These are phyloP conservation scores for Carex scoparia DNA, from an alignment of 176 grass and related monocot species.

Conservation along the genomic window DNA sequence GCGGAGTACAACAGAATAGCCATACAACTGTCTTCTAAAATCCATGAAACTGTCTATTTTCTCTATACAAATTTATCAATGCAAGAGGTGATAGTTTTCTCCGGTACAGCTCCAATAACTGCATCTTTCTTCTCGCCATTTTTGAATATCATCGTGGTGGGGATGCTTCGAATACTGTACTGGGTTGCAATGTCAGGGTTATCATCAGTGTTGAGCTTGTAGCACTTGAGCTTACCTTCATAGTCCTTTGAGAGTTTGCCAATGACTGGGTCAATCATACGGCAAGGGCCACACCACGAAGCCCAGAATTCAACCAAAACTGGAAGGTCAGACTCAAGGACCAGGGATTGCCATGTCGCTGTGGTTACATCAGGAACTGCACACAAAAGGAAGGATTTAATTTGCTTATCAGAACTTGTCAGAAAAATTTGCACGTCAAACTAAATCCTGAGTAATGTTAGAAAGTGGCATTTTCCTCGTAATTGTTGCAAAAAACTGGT, in stretches of 20 bases:
- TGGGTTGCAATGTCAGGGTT: conserved; percentile 61
- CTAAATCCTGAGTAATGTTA: not conserved
- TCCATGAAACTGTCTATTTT: not conserved
- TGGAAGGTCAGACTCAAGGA: conserved; percentile 56
- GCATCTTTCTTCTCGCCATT: conserved; percentile 66
- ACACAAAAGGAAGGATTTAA: not conserved
- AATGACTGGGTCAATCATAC: conserved; percentile 73
- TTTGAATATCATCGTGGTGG: conserved; percentile 83
- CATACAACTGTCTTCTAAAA: not conserved
- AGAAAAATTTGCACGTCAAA: not conserved
- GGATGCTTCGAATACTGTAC: conserved; percentile 72
- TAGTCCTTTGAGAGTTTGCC: conserved; percentile 76
- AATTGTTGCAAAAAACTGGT: not conserved
- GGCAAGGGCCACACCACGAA: conserved; percentile 83
- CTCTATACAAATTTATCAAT: conserved; percentile 50
- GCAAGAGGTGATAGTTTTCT: conserved; percentile 49
- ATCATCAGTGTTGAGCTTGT: conserved; percentile 79
- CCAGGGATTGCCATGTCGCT: conserved; percentile 53
- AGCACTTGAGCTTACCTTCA: conserved; percentile 72
- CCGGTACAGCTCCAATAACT: conserved; percentile 73
- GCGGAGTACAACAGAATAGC: not conserved
- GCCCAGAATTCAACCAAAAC: conserved; percentile 88
- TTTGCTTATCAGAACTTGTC: not conserved
- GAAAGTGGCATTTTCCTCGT: not conserved
- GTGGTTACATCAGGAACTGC: conserved; percentile 67